A percentile compares a stretch with the other conserved stretches of the same genome.
phyloP scores from a whole-genome alignment of 129 eudicot species.

The carrot (Daucus carota) region DNA sequence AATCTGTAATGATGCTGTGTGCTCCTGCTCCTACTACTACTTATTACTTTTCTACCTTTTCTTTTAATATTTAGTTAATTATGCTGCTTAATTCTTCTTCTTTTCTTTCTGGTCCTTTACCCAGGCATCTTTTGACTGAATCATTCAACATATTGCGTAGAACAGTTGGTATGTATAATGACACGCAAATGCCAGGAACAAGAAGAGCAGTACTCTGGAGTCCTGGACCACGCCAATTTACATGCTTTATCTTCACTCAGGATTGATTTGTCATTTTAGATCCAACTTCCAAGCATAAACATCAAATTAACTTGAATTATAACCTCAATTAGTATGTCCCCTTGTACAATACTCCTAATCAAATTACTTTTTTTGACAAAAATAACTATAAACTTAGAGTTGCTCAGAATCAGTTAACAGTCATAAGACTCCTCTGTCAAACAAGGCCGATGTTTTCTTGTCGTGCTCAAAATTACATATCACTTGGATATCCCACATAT shows the following conservation, averaged over 20 bases:
- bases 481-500: too few species aligned
- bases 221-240: neutral
- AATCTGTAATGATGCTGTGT: neutral
- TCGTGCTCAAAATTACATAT: too few species aligned
- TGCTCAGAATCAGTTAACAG: too few species aligned
- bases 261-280: neutral
- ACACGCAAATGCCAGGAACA: slow-evolving; percentile 2
- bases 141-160: neutral
- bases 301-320: neutral
- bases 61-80: neutral
- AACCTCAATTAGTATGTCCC: neutral
- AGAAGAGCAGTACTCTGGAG: neutral
- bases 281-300: neutral
- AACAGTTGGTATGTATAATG: neutral
- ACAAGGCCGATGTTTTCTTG: too few species aligned
- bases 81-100: neutral
- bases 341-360: neutral
- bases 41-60: neutral
- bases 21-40: neutral
- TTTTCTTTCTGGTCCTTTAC: neutral
- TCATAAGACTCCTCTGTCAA: too few species aligned
- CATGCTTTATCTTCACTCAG: neutral
- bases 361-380: too few species aligned
- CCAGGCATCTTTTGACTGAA: slow-evolving; percentile 7
- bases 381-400: too few species aligned